phyloP scores from a whole-genome alignment of 1,284 basidiomycete species.

The Phylloboletellus chloephorus region DNA sequence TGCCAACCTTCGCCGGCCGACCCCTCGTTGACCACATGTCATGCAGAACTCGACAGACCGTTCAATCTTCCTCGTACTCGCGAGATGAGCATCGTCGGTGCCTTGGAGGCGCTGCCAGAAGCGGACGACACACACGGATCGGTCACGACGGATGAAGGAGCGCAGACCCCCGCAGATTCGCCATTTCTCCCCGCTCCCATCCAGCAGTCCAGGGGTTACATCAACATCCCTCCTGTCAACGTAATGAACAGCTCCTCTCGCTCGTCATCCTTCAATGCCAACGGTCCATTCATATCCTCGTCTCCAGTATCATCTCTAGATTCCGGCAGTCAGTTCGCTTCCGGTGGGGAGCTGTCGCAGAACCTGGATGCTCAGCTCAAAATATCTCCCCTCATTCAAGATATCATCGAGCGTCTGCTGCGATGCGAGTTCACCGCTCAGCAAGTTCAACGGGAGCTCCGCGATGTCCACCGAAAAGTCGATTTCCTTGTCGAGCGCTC shows the following conservation, averaged over 20 bases:
- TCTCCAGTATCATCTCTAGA: conserved; percentile 75
- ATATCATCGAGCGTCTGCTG: conserved; percentile 69
- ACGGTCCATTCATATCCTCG: conserved; percentile 47
- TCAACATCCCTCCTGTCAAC: conserved; percentile 29
- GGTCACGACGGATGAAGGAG: conserved; percentile 20
- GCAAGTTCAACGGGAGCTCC: conserved; percentile 70
- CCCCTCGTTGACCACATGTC: conserved; percentile 42
- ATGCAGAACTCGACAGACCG: conserved; percentile 42
- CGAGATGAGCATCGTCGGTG: conserved; percentile 48
- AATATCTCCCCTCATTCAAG: conserved; percentile 67
- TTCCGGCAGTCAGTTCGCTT: conserved; percentile 58
- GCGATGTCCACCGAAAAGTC: conserved; percentile 72
- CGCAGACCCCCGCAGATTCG: conserved; percentile 32
- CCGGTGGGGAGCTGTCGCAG: conserved; percentile 39
- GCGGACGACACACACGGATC: conserved; percentile 41
- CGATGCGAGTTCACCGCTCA: conserved; percentile 66
- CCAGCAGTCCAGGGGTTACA: conserved; percentile 26
- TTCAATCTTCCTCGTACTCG: conserved; percentile 40
- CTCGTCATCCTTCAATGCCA: conserved; percentile 38
- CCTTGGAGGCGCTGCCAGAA: conserved; percentile 51
- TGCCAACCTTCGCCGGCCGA: conserved; percentile 33
- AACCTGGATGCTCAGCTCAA: conserved; percentile 69
- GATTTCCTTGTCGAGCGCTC: conserved; percentile 69
- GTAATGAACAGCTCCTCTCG: conserved; percentile 24
- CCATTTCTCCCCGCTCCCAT: conserved; percentile 31